Evolutionary conservation across 306 rosid species (phyloP).

Genomic region (Purshia tridentata): DNA sequence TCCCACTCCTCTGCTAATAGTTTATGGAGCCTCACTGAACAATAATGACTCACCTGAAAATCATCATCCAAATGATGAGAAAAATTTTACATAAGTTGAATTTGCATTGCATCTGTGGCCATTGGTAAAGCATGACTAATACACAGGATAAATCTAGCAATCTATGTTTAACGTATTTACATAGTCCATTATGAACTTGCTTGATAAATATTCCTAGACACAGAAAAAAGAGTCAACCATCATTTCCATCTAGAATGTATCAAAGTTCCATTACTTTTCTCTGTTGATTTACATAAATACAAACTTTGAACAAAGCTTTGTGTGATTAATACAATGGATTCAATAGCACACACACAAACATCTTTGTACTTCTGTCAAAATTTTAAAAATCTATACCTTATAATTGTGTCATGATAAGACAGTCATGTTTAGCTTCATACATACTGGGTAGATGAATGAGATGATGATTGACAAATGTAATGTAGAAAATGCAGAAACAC

Average conservation of each 20-base stretch:
- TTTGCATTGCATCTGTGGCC: background rate
- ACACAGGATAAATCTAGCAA: background rate
- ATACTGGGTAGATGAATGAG: no score
- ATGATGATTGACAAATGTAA: background rate
- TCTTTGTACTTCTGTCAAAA: background rate
- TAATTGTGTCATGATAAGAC: background rate
- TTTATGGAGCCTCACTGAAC: conserved; percentile 19
- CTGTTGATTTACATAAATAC: background rate
- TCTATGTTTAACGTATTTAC: background rate
- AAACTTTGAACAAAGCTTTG: no score
- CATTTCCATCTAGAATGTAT: background rate
- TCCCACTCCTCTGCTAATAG: conserved; percentile 14
- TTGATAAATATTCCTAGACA: background rate
- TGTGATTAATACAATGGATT: background rate
- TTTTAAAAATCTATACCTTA: background rate
- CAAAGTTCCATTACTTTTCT: background rate
- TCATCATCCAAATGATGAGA: conserved; percentile 6
- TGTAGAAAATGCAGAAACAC: background rate
- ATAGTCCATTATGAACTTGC: background rate
- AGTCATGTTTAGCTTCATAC: no score
- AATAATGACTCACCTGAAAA: conserved; percentile 19
- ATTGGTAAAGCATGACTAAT: background rate
- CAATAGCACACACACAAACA: background rate
- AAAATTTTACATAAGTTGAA: background rate
- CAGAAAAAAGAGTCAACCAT: background rate